Evolutionary conservation across 2,329 filamentous ascomycete genomes (phyloP), one percentile per base, ranked within the genome.

Genomic region (Lachnellula arida): DNA sequence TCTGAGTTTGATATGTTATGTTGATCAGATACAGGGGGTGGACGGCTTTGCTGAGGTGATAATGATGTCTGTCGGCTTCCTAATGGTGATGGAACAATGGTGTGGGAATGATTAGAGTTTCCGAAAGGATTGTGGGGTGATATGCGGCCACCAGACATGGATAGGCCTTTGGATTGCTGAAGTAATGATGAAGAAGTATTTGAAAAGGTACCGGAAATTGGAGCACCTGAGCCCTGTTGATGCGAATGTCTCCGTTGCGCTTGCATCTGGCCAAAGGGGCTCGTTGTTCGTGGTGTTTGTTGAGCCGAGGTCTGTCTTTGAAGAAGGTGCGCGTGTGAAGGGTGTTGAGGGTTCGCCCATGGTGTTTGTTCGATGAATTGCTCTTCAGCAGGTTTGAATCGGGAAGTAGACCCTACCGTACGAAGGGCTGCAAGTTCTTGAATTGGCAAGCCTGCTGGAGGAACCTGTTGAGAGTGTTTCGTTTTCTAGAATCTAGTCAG

Each of bases 311-410:
- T 68, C 57, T 77, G 75, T 42, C 73, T 68, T 51, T 74, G 73
- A 40, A 73, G 59, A 57, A 73, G 62, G 64, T 71, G 69, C 15
- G 70, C 72, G 68, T 90, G 86, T 9, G 84, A 81, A 6, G 87
- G 85, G 68, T 91, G 87, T 63, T 93, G 89, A 17, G 91, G 90
- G 68, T 96, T 96, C 37, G 91, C 91, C 92, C 92, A 97, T 1
- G 91, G 88, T 5, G 89, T 96, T 63, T 93, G 87, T 67, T 95
- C 89, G 54, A 96, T 80, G 64, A 94, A 96, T 61, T 93, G 88
- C 71, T 95, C 90, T 65, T 89, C 89, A 23, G 89, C 89, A 40
- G 87, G 81, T 65, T 82, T 81, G 35, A 67, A 66, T 11, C 65
- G 57, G 37, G 68, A 68, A 19, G 63, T 66, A 39, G 68, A 68